Evolutionary conservation across 345 rosid species (phyloP).

Genomic region (Pugionium cornutum): DNA sequence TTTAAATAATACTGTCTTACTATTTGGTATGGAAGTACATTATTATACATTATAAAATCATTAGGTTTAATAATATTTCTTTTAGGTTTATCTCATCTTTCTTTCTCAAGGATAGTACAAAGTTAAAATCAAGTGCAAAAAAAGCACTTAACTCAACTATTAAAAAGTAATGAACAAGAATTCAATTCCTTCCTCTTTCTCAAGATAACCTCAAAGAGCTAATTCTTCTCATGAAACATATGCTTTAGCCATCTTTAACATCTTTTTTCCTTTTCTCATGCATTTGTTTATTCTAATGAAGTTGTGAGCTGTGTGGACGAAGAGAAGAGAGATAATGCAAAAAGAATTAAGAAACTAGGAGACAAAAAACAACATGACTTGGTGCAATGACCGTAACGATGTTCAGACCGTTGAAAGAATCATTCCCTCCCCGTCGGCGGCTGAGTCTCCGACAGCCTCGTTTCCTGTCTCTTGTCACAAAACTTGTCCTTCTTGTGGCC

Average conservation of each 20-base stretch:
- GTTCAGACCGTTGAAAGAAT: slow-evolving; percentile 61
- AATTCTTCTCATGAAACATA: slow-evolving; percentile 43
- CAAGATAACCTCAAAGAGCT: slow-evolving; percentile 44
- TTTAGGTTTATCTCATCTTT: slow-evolving; percentile 6
- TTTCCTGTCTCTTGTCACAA: slow-evolving; percentile 33
- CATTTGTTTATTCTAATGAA: slow-evolving; percentile 42
- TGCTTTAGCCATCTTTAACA: slow-evolving; percentile 42
- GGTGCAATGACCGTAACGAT: slow-evolving; percentile 85
- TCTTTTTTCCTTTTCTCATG: slow-evolving; percentile 17
- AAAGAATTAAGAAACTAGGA: slow-evolving; percentile 32
- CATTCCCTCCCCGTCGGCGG: slow-evolving; percentile 32
- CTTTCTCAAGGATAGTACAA: slow-evolving; percentile 38
- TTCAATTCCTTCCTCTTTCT: slow-evolving; percentile 58
- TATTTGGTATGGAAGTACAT: not conserved
- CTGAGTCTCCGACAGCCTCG: slow-evolving; percentile 34
- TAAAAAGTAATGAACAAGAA: slow-evolving; percentile 56
- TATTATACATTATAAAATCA: slow-evolving; percentile 17
- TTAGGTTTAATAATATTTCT: slow-evolving; percentile 19
- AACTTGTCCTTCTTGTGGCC: slow-evolving; percentile 93
- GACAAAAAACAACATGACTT: slow-evolving; percentile 58
- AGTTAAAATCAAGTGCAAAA: slow-evolving; percentile 37
- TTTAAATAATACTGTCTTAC: slow-evolving; percentile 11
- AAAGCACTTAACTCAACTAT: slow-evolving; percentile 27
- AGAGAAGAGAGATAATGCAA: slow-evolving; percentile 45
- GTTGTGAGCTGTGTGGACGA: slow-evolving; percentile 38